These are phyloP conservation scores for Naumovozyma dairenensis DNA, from an alignment of 805 yeast genomes.

Conservation along the genomic window DNA sequence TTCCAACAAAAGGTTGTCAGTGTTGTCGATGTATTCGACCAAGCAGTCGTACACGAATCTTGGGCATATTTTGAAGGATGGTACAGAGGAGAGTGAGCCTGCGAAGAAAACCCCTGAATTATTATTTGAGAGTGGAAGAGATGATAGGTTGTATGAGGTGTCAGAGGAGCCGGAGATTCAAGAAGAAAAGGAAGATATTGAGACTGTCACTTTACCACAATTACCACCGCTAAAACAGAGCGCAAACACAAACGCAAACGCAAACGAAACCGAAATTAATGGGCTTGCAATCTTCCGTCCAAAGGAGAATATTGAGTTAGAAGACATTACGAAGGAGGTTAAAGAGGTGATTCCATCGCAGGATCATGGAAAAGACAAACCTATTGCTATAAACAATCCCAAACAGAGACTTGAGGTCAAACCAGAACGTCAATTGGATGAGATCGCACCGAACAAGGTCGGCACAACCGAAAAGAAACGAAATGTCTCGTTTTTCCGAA, in stretches of 20 bases:
- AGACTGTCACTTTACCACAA: conserved; percentile 1
- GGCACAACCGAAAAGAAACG: conserved; percentile 7
- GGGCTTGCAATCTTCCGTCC: not conserved
- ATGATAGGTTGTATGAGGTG: conserved; percentile 21
- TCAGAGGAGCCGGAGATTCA: not conserved
- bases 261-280: conserved; percentile 4
- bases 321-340: conserved; percentile 6
- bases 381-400: conserved; percentile 1
- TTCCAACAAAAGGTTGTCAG: conserved; percentile 58
- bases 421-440: conserved; percentile 11
- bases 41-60: conserved; percentile 54
- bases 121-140: conserved; percentile 20
- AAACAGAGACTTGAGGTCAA: conserved; percentile 6
- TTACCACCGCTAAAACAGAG: conserved; percentile 27
- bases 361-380: not conserved
- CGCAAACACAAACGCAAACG: conserved; percentile 30
- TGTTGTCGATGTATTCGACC: conserved; percentile 63
- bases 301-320: conserved; percentile 2
- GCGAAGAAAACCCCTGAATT: conserved; percentile 18
- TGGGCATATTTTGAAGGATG: conserved; percentile 33
- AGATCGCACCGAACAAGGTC: conserved; percentile 7
- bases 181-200: conserved; percentile 7
- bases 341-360: conserved; percentile 2
- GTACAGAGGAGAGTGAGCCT: conserved; percentile 11
- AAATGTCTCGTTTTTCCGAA: conserved; percentile 27